Base-by-base conservation (phyloP, 106 monocot genomes). In the Ottelia alismoides region DNA sequence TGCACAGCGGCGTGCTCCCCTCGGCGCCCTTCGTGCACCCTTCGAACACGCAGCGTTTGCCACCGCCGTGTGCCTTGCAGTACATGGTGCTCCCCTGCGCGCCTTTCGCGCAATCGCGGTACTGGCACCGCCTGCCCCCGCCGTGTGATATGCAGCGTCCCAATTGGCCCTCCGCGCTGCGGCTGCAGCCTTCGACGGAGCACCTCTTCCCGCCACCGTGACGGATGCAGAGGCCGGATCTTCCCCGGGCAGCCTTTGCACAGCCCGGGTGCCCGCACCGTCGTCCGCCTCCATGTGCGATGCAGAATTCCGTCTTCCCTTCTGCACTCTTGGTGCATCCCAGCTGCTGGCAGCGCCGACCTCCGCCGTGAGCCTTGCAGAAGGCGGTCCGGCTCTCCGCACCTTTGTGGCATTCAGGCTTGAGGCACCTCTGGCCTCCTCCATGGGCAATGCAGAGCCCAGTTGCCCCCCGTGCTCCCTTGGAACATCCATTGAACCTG, bases 141-240 rank as follows among this genome's bases (percentile, higher is more conserved):
- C 90, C 90, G 58, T 91, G 90, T 0, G 84, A 84, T 57, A 84
- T 91, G 70, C 90, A 91, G n/a, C 74, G 51, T 23, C 84, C 81
- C 7, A 66, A 66, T 47, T 81, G 80, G 0, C 90, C 90, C 49
- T 91, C 84, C 11, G 90, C 90, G 45, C 86, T 82, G 17, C 72
- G 53, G 1, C 57, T 50, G 59, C 92, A 92, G 12, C 76, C 79
- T 6, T 76, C 74, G 11, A 74, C 45, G 1, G 31, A 58, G 67
- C 82, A 92, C 44, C 82, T 50, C 56, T 86, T 86, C 11, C 86
- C 86, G 0, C 92, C 92, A 29, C 92, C 79, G 47, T 92, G 92
- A 52, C 63, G 67, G 46, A 92, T 92, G 59, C 85, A 82, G 9
- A 86, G 67, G 3, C 86, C 82, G 0, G 85, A 78, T 47, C 60